Base-by-base conservation (phyloP, 192 early-diverging fungal species). In the Backusella circina region DNA sequence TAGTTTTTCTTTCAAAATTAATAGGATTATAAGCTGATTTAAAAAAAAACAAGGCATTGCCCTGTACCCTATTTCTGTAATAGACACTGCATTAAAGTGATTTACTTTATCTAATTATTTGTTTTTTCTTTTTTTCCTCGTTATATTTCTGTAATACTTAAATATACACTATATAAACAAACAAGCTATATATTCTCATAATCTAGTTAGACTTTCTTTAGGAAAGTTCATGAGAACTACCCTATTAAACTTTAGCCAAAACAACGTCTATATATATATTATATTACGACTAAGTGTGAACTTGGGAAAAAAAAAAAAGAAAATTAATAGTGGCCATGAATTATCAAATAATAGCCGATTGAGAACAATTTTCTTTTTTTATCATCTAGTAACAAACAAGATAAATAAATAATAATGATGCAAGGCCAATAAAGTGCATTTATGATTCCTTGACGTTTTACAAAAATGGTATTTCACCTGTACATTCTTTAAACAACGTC, bases 401-500 rank as follows among this genome's bases (percentile, higher is more conserved):
- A 26, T 23, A 61, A 26, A 3, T 54, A 57, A 23, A 57, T 23
- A 57, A 61, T 26, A 12, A 28, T 61, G 54, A 26, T 28, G 54
- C 54, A 61, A 30, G 10, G 54, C 54, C 54, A 61, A 28, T 61
- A 61, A 61, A 28, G 8, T 61, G 54, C 21, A 61, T 61, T 57
- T 57, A 57, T 57, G 23, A 57, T 57, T 57, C 13, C 54, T 57
- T 61, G 54, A 61, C 54, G 54, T 61, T 61, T 61, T 61, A 61
- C 54, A 61, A 61, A 61, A 61, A 28, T 2, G 54, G 23, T 30
- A 61, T 28, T 28, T 2, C 54, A 28, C 2, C 54, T 26, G 9
- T 61, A 61, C 54, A 61, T 61, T 61, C 54, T 61, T 61, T 12
- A 7, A 23, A 61, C 23, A 61, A 61, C 54, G 21, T 61, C 54